phyloP scores from a whole-genome alignment of 208 protist genomes.

The Leishmania arabica region DNA sequence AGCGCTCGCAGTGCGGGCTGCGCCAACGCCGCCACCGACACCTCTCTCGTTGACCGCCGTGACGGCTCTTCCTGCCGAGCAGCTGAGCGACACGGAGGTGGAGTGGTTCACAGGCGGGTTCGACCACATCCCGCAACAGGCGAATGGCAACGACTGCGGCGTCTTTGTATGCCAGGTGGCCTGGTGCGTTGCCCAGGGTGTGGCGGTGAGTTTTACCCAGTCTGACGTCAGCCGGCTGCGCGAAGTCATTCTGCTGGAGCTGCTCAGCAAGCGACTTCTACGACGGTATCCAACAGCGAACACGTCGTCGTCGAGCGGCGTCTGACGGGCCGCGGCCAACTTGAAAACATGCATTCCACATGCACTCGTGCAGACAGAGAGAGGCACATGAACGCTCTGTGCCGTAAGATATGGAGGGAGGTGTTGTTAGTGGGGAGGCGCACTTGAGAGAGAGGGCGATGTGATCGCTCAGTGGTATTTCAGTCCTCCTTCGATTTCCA shows the following conservation, averaged over 20 bases:
- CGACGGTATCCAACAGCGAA: conserved; percentile 51
- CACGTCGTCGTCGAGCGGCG: conserved; percentile 41
- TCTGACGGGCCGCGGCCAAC: conserved; percentile 12
- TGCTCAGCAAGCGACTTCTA: conserved; percentile 47
- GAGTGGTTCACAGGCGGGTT: conserved; percentile 46
- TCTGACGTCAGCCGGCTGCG: conserved; percentile 45
- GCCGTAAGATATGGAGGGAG: background rate
- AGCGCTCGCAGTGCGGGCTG: background rate
- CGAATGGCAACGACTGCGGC: conserved; percentile 79
- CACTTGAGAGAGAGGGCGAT: background rate
- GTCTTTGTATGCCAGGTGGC: conserved; percentile 82
- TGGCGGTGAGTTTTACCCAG: conserved; percentile 60
- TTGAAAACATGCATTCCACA: background rate
- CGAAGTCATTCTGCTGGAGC: conserved; percentile 63
- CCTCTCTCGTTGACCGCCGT: background rate
- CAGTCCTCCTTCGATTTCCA: background rate
- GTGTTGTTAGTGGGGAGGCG: background rate
- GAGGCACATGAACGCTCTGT: background rate
- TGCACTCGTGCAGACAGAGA: background rate
- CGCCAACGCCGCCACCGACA: background rate
- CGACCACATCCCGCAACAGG: conserved; percentile 60
- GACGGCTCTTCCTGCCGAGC: conserved; percentile 19
- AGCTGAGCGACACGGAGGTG: conserved; percentile 30
- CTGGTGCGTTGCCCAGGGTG: conserved; percentile 65
- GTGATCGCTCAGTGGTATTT: background rate